Percentiles rank a stretch among this genome's conserved stretches.
Evolutionary conservation across 495 filamentous ascomycete genomes (phyloP).

Genomic region (Neurospora sublineolata): DNA sequence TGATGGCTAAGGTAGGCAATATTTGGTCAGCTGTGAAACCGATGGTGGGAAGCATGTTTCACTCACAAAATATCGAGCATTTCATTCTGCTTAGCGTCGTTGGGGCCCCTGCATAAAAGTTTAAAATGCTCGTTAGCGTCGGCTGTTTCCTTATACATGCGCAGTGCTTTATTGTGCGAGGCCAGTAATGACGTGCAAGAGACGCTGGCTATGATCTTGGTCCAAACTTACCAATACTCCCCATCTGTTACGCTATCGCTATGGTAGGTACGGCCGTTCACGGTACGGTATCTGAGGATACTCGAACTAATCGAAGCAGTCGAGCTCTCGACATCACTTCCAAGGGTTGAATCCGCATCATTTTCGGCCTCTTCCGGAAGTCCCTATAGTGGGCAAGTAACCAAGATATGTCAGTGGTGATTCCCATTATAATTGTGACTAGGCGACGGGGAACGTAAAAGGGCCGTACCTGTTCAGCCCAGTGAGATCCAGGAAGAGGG

Average conservation of each 20-base stretch:
- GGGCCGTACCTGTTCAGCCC: background rate
- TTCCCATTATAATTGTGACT: background rate
- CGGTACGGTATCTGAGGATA: slow-evolving; percentile 31
- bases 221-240: slow-evolving; percentile 12
- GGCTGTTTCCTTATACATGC: background rate
- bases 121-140: background rate
- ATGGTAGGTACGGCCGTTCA: slow-evolving; percentile 30
- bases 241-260: slow-evolving; percentile 21
- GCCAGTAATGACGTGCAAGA: too few species aligned
- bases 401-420: background rate
- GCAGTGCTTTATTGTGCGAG: background rate
- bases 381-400: background rate
- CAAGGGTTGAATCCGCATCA: slow-evolving; percentile 28
- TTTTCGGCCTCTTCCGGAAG: slow-evolving; percentile 3
- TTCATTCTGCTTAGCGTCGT: slow-evolving; percentile 27
- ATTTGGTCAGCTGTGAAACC: background rate
- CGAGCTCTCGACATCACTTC: slow-evolving; percentile 18
- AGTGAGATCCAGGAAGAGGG: slow-evolving; percentile 4
- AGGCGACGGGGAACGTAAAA: background rate
- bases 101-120: slow-evolving; percentile 16
- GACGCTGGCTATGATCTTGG: too few species aligned
- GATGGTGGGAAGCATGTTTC: background rate
- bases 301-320: slow-evolving; percentile 35
- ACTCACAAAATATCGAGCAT: slow-evolving; percentile 27
- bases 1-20: background rate